Base-by-base conservation (phyloP, 169 alveolate species). In the Eimeria sp. region DNA sequence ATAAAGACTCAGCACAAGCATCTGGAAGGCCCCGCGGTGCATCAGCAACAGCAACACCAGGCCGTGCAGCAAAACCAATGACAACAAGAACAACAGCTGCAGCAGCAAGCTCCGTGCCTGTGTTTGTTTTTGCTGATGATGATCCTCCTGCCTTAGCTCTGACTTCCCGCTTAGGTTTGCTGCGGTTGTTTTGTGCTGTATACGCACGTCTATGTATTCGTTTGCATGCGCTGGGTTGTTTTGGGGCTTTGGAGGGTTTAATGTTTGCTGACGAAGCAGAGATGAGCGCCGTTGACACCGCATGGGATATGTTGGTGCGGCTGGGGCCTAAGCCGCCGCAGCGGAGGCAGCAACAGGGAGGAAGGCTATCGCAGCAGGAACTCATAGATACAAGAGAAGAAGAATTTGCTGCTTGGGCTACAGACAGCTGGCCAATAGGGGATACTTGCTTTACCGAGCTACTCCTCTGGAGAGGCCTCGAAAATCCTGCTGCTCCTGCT, bases 161-260 rank as follows among this genome's bases (percentile, higher is more conserved):
- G 20, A 70, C 80, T 2, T 27, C 49, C 13, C 34, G 10, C 10
- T 40, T 70, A 34, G 18, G 18, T 70, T 34, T 70, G 49, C 80
- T 70, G 80, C 45, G 80, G 25, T 40, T 13, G 14, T 70, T 70
- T 34, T 70, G 80, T 70, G 80, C 80, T 22, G 80, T 70, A 34
- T 70, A 70, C 34, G 20, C 45, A 20, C 80, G 80, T 27, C 43
- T 70, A 2, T 14, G 43, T 70, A 25, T 70, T 70, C 80, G 80
- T 27, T 13, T 70, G 45, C 80, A 70, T 40, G 45, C 80, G 20
- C 25, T 70, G 11, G n/a, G 45, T 40, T 70, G 80, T 40, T 70
- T 70, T 70, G 80, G 80, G 45, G 45, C 80, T 40, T 18, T 27
- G 18, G 80, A 70, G 34, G 49, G 45, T 14, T 14, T 70, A 11